Evolutionary conservation across 768 basidiomycete species (phyloP), one percentile per base, ranked within the genome.

Genomic region (Amanita inopinata): DNA sequence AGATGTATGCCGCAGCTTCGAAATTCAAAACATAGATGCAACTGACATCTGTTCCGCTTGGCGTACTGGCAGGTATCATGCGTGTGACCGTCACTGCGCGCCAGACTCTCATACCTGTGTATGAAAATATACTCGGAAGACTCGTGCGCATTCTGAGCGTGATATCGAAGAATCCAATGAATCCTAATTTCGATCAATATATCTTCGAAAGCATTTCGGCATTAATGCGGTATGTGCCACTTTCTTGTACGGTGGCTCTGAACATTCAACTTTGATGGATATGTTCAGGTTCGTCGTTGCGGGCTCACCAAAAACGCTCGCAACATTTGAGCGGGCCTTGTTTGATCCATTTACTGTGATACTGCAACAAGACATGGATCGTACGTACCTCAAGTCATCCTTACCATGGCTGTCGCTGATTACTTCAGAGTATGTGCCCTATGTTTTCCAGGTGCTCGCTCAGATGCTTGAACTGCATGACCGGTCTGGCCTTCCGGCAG

Each of bases 171-270:
- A 99, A 99, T 58, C 94, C 96, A 11, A 91, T 87, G 58, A 99
- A 99, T 61, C 96, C 96, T 1, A 81, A 83, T 51, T 98, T 99
- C 61, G 93, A 96, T 59, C 96, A 98, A 59, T 96, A 89, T 56
- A 85, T 91, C 49, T 98, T 99, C 55, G 94, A 99, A 65, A 86
- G 85, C 56, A 79, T 99, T 31, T 84, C 93, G n/a, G 93, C 83
- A 1, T 64, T 99, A 51, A 83, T 96, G 68, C 76, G 88, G 87
- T 87, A 43, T 20, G 61, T 32, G 1, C 33, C 18, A 38, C 15
- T 37, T 28, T 17, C 7, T 23, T 17, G 27, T 4, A 12, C 11
- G 11, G 34, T 20, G 10, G 27, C 14, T 15, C 33, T 5, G 2
- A 43, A 36, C n/a, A n/a, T n/a, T n/a, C n/a, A n/a, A n/a, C n/a